A percentile compares a stretch with the other conserved stretches of the same genome.
Conservation (phyloP, 177 flowering plant genomes). For the Tripterygium wilfordii region DNA sequence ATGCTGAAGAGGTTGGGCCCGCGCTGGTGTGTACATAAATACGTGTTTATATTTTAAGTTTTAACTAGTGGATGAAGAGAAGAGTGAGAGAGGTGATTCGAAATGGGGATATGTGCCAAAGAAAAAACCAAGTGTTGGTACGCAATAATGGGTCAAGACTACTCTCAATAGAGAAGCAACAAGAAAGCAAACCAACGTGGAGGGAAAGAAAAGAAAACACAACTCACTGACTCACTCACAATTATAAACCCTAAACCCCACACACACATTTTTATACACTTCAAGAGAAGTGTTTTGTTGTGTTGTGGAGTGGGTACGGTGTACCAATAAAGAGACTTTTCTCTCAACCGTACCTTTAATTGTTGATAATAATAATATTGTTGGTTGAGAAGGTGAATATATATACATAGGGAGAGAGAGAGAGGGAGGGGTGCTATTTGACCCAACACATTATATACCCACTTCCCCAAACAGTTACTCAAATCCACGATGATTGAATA, state of each 20-base stretch:
- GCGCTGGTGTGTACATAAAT: too few relatives aligned
- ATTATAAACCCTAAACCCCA: too few relatives aligned
- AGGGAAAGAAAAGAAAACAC: conserved; percentile 24
- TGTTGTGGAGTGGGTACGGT: conserved; percentile 5
- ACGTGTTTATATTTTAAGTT: too few relatives aligned
- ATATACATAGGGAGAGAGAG: too few relatives aligned
- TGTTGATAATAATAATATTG: too few relatives aligned
- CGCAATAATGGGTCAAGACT: not conserved
- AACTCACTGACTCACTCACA: too few relatives aligned
- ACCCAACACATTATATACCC: conserved; percentile 13
- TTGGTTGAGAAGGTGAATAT: conserved; percentile 16
- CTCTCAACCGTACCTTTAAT: too few relatives aligned
- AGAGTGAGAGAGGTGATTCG: conserved; percentile 5
- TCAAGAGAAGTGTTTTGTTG: conserved; percentile 5
- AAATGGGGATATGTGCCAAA: conserved; percentile 15
- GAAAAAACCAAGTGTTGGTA: conserved; percentile 1
- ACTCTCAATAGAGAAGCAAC: not conserved
- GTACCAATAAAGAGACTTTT: too few relatives aligned
- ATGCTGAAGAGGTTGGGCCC: too few relatives aligned
- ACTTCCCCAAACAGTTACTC: conserved; percentile 4
- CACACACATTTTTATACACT: too few relatives aligned
- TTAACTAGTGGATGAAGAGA: conserved; percentile 7
- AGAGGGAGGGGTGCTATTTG: conserved; percentile 10
- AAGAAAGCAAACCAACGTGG: conserved; percentile 15
- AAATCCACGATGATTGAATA: conserved; percentile 1